Base-by-base conservation (phyloP, 148 eudicot genomes). In the Fagopyrum esculentum region DNA sequence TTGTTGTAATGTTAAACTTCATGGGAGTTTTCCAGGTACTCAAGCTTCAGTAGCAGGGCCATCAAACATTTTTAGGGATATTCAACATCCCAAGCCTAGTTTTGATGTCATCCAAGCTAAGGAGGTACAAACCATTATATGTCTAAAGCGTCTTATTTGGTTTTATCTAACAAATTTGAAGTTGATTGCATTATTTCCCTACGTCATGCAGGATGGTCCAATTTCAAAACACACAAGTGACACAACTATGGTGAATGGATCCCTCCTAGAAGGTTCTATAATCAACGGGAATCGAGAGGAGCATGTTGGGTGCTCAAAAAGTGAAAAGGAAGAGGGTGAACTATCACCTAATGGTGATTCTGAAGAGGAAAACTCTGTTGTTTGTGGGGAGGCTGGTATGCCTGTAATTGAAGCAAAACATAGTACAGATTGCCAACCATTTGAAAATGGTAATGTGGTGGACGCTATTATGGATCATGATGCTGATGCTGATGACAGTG, bases 301-400 rank as follows among this genome's bases (percentile, higher is more conserved):
- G 68, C 56, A 82, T 74, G 76, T 57, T 73, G 88, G 84, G 77
- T 80, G 81, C 30, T 71, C 89, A 54, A 85, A 84, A 81, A 78
- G 45, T 81, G 98, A 90, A 78, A 90, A 90, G 84, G 98, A 91
- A 84, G 97, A 89, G 80, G 98, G 93, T 63, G 97, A 94, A 79
- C 77, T 88, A 72, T 91, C 95, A 11, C 95, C 96, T 69, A 85
- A 74, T 78, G 84, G 84, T 78, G 93, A 91, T 81, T 81, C 80
- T 78, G 94, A 84, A 64, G 97, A 85, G 78, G 92, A 91, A 47
- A 85, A 85, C 72, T 78, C 79, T 63, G 80, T 72, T 61, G 82
- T 77, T 61, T 75, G 73, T 72, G 85, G 80, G 64, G 87, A 83
- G 77, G 77, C 73, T 64, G 78, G 64, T 43, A 76, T 80, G 44